A percentile compares a stretch with the other conserved stretches of the same genome.
These are phyloP conservation scores for Mycena olivaceomarginata DNA, from an alignment of 768 basidiomycete species.

Conservation along the genomic window DNA sequence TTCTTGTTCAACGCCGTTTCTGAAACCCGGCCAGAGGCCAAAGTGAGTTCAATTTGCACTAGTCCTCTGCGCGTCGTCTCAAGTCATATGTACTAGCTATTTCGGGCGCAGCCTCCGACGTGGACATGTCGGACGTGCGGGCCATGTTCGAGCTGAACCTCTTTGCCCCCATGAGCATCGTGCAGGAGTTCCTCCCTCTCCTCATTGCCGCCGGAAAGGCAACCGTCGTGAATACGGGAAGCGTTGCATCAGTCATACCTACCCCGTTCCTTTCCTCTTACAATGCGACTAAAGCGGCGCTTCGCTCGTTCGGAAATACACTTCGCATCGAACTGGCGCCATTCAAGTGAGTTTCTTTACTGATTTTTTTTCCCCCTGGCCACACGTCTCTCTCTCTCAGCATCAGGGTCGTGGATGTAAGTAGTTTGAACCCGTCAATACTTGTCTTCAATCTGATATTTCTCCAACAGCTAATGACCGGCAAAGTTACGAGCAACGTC, in stretches of 20 bases:
- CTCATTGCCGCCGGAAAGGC: slow-evolving; percentile 9
- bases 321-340: slow-evolving; percentile 55
- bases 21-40: not conserved
- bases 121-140: slow-evolving; percentile 14
- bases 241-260: slow-evolving; percentile 48
- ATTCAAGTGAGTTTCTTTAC: slow-evolving; percentile 44
- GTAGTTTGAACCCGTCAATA: not conserved
- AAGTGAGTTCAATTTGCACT: not conserved
- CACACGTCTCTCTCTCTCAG: not conserved
- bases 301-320: slow-evolving; percentile 51
- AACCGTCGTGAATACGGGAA: slow-evolving; percentile 5
- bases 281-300: slow-evolving; percentile 54
- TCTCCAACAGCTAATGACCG: slow-evolving; percentile 3
- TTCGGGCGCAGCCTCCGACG: slow-evolving; percentile 1
- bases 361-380: not conserved
- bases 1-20: not conserved
- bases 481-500: not conserved
- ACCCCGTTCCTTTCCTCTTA: slow-evolving; percentile 50
- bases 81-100: not conserved
- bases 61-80: not conserved
- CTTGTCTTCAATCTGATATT: not conserved
- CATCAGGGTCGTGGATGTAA: not conserved
- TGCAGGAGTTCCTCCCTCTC: slow-evolving; percentile 15
- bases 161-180: slow-evolving; percentile 21
- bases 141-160: slow-evolving; percentile 4